Evolutionary conservation across 192 early-diverging fungal genomes (phyloP), one percentile per base, ranked within the genome.

Genomic region (Entrophospora sp.): DNA sequence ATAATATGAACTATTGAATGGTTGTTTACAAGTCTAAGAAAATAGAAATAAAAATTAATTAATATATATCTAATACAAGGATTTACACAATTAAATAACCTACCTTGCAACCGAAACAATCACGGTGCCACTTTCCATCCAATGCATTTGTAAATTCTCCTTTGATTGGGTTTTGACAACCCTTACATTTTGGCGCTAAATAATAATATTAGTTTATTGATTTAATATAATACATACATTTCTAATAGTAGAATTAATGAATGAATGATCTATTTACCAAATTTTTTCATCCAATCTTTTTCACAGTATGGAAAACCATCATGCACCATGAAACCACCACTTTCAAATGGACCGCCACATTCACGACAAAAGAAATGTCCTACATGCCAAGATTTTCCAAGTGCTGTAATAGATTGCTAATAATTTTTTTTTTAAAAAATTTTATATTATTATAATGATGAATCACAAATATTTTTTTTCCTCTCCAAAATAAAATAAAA

Each of bases 311-410:
- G 73, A 25, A 73, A 73, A 5, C 76, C 80, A 22, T 84, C 75
- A 36, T 80, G 71, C 3, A 81, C 80, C 77, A 80, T 77, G 36
- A 80, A 81, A 7, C 71, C 73, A 45, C 74, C 73, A 13, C 70
- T 52, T 37, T 73, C 80, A 67, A 84, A 84, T 12, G 77, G 76
- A 57, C 73, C 67, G 32, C 78, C 77, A 56, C 82, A 84, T 46
- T 79, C 76, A 24, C 76, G 77, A 57, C 82, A 84, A 43, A 84
- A 81, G 61, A 84, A 84, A 49, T 84, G 82, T 4, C 75, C 80
- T 13, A 62, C 69, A 61, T 84, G 82, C 61, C 79, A 84, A 9
- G 45, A 68, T 59, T 84, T 84, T 14, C 80, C 82, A 9, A 80
- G 68, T 16, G 82, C 82, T 16, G 45, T 69, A 9, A 81, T 59